phyloP scores from a whole-genome alignment of 805 yeast genomes.

The Metschnikowia cubensis region DNA sequence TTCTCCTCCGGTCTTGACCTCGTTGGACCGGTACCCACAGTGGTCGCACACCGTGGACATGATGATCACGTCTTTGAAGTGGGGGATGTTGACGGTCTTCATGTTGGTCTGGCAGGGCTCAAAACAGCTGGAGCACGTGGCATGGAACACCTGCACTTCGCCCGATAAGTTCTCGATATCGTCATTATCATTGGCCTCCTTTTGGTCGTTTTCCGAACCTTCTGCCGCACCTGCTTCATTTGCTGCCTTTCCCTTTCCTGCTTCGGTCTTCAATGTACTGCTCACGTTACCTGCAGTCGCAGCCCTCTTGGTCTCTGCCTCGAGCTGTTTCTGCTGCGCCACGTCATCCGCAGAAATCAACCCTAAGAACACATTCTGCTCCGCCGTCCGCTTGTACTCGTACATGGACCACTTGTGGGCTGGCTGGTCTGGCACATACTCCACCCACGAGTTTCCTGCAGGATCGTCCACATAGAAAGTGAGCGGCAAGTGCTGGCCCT shows the following conservation, averaged over 20 bases:
- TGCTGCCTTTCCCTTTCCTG: not conserved
- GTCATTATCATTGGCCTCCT: conserved; percentile 49
- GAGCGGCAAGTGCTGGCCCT: conserved; percentile 73
- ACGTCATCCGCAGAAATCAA: conserved; percentile 67
- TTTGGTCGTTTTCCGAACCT: not conserved
- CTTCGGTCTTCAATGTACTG: conserved; percentile 19
- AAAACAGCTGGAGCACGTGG: conserved; percentile 88
- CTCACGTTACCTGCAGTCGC: conserved; percentile 35
- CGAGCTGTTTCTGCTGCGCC: conserved; percentile 44
- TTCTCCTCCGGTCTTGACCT: conserved; percentile 97
- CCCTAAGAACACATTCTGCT: conserved; percentile 83
- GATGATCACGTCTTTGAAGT: conserved; percentile 93
- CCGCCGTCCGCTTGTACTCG: conserved; percentile 80
- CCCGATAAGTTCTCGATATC: conserved; percentile 81
- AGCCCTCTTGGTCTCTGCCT: conserved; percentile 44
- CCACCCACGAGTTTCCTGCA: conserved; percentile 96
- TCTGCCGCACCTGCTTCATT: no score
- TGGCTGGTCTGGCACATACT: conserved; percentile 80
- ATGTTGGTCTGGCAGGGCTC: conserved; percentile 85
- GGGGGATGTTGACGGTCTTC: conserved; percentile 96
- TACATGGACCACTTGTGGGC: conserved; percentile 85
- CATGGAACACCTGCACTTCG: conserved; percentile 90
- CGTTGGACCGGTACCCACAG: conserved; percentile 96
- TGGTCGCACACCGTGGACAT: conserved; percentile 91
- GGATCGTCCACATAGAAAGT: conserved; percentile 87